phyloP scores from a whole-genome alignment of 75 land plant genomes.

The Gnetum montanum region DNA sequence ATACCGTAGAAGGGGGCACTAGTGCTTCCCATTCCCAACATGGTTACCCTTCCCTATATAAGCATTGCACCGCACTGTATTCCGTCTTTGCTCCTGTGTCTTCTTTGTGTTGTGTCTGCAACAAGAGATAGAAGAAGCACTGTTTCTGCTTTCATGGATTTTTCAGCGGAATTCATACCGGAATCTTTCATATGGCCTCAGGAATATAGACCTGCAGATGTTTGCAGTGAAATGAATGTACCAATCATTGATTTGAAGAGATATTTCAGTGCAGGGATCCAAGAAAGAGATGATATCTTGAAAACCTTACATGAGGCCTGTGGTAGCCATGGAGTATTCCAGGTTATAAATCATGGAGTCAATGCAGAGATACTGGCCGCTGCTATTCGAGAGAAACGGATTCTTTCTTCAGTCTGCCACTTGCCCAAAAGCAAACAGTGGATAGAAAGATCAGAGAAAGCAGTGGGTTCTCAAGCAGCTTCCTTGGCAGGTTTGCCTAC shows the following conservation, averaged over 20 bases:
- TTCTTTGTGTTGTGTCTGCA: no score
- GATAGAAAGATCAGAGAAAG: constrained; percentile 23
- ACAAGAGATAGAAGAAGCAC: no score
- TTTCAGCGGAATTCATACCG: no score
- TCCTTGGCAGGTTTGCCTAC: constrained; percentile 28
- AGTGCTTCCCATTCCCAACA: no score
- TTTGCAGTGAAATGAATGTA: constrained; percentile 4
- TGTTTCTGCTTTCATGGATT: no score
- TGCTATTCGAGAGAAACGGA: constrained; percentile 23
- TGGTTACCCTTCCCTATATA: no score
- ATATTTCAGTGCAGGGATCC: no score
- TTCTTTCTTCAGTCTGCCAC: constrained; percentile 27
- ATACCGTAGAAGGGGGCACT: no score
- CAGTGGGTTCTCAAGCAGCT: constrained; percentile 47
- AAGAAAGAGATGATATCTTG: constrained; percentile 10
- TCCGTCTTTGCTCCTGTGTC: no score
- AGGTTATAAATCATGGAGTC: constrained; percentile 61
- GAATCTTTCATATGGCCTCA: constrained; percentile 30
- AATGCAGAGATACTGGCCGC: constrained; percentile 21
- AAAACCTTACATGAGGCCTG: constrained; percentile 41
- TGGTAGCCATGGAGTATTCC: constrained; percentile 56
- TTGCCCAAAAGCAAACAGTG: constrained; percentile 25
- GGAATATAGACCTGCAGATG: constrained; percentile 1
- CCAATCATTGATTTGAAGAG: no score
- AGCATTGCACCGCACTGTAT: no score